Percentiles rank a stretch among this genome's conserved stretches.
Conservation (phyloP, 352 stramenopile genomes). For the Phytophthora uliginosa region DNA sequence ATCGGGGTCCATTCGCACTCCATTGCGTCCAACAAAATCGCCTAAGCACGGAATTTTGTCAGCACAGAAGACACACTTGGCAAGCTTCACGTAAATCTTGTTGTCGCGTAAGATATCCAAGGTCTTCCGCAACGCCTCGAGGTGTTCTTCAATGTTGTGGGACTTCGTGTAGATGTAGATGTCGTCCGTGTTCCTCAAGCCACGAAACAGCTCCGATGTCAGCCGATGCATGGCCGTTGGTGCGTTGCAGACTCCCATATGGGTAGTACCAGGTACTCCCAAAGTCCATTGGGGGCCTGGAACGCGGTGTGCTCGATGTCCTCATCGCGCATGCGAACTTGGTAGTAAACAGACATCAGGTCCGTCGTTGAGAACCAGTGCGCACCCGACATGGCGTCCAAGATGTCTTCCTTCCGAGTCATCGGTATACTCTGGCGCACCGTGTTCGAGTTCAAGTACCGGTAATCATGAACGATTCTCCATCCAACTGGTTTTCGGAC, state of each 20-base stretch:
- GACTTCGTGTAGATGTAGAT: conserved; percentile 20
- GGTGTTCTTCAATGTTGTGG: conserved; percentile 1
- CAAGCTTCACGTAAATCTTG: no score
- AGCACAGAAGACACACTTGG: no score
- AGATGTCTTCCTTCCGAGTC: not conserved
- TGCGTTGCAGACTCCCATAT: not conserved
- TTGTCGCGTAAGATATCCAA: not conserved
- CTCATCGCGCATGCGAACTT: conserved; percentile 33
- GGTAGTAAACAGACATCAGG: conserved; percentile 22
- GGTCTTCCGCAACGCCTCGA: not conserved
- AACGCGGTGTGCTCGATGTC: conserved; percentile 34
- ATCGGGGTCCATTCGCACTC: conserved; percentile 5
- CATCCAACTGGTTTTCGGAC: not conserved
- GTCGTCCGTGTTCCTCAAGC: conserved; percentile 8
- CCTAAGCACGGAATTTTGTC: no score
- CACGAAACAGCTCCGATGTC: conserved; percentile 9
- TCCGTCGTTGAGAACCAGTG: not conserved
- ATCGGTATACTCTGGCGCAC: not conserved
- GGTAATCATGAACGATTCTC: not conserved
- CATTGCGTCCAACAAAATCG: not conserved
- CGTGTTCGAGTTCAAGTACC: not conserved
- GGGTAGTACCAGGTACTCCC: conserved; percentile 4
- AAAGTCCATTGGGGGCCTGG: conserved; percentile 7
- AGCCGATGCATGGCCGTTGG: conserved; percentile 10
- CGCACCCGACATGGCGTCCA: not conserved